Conservation (phyloP, 2,329 filamentous ascomycete genomes). For the Hymenoscyphus salicellus region DNA sequence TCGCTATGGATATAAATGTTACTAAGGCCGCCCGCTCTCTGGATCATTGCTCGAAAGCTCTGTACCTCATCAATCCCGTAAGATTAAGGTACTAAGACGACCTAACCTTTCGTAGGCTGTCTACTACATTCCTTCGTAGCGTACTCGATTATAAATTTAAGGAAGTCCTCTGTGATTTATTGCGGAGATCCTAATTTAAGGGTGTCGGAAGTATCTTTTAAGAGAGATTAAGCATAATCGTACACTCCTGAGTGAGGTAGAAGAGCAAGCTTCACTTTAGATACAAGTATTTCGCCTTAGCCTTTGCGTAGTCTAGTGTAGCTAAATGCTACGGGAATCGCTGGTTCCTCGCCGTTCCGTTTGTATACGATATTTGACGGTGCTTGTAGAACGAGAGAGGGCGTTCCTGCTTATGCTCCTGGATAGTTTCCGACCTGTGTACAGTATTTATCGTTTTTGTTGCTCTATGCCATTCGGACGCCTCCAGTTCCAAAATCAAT, state of each 20-base stretch:
- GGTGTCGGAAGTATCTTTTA: not conserved
- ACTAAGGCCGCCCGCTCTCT: not conserved
- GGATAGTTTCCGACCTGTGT: not conserved
- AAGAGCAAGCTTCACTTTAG: constrained; percentile 1
- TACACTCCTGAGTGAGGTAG: not conserved
- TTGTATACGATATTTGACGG: not conserved
- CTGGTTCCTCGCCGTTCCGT: not conserved
- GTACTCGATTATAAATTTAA: not conserved
- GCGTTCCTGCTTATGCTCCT: not conserved
- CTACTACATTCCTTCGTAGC: not conserved
- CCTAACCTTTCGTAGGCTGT: not conserved
- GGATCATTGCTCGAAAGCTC: not conserved
- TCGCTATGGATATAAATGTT: not conserved
- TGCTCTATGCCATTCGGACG: not conserved
- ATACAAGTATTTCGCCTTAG: not conserved
- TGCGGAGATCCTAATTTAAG: not conserved
- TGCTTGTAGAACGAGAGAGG: not conserved
- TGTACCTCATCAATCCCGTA: not conserved
- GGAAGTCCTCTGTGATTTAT: not conserved
- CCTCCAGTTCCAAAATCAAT: not conserved
- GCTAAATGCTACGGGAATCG: not conserved
- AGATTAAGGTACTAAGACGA: not conserved
- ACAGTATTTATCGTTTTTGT: not conserved
- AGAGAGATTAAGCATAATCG: not conserved
- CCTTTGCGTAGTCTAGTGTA: not conserved